Conservation (phyloP, 108 stramenopile genomes). For the Cyclostephanos invisitatus region DNA sequence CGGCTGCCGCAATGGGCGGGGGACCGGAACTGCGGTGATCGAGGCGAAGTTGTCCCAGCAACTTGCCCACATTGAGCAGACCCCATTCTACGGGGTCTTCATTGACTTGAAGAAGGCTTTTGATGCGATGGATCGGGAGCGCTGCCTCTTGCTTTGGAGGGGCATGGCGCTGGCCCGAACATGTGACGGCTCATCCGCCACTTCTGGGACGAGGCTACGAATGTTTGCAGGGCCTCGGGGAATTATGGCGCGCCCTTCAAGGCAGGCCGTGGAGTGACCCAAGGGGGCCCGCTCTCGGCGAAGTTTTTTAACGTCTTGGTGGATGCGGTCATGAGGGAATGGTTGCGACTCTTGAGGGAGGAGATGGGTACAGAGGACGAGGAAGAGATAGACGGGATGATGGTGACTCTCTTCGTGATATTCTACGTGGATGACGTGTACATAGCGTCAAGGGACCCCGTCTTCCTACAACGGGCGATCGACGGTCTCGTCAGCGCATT, state of each 20-base stretch:
- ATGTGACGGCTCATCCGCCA: constrained; percentile 12
- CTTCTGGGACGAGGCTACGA: constrained; percentile 11
- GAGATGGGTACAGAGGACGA: no score
- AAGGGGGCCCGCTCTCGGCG: constrained; percentile 32
- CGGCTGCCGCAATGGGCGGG: no score
- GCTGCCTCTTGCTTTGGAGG: constrained; percentile 16
- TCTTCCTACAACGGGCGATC: constrained; percentile 3
- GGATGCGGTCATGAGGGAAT: constrained; percentile 22
- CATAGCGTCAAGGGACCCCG: background rate
- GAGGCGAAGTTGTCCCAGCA: no score
- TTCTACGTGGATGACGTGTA: background rate
- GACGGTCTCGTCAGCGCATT: background rate
- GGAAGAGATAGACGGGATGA: no score
- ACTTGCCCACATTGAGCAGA: no score
- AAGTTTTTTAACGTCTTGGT: constrained; percentile 39
- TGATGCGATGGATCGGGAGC: background rate
- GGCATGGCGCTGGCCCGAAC: constrained; percentile 23
- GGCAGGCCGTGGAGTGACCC: constrained; percentile 36
- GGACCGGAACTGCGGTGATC: no score
- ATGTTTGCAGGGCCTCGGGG: constrained; percentile 14
- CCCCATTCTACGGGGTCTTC: no score
- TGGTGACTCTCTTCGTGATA: no score
- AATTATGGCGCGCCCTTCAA: constrained; percentile 18
- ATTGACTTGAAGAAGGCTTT: no score
- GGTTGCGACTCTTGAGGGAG: constrained; percentile 8